Evolutionary conservation across 2,329 filamentous ascomycete genomes (phyloP).

Genomic region (Juglanconis oblonga): DNA sequence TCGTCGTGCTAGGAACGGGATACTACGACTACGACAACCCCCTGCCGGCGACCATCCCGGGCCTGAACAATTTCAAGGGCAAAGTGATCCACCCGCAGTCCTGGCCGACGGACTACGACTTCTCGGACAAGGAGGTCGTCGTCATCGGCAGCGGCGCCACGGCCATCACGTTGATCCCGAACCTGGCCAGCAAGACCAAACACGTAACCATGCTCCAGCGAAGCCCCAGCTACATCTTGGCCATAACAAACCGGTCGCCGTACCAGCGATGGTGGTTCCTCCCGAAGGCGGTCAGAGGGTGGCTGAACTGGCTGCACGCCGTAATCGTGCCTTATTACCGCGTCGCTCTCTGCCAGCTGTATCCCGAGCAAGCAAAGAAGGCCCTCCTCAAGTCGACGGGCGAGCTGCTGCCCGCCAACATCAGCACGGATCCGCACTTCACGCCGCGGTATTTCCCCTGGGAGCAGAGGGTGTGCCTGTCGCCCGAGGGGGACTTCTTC

Average conservation of each 20-base stretch:
- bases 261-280: slow-evolving; percentile 62
- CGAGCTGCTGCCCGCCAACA: slow-evolving; percentile 55
- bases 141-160: slow-evolving; percentile 70
- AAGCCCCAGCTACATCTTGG: slow-evolving; percentile 61
- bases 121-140: slow-evolving; percentile 61
- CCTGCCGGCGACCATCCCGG: slow-evolving; percentile 46
- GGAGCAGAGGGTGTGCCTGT: slow-evolving; percentile 68
- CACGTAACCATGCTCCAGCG: slow-evolving; percentile 69
- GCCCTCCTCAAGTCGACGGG: slow-evolving; percentile 53
- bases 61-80: slow-evolving; percentile 35
- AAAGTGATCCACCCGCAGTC: slow-evolving; percentile 64
- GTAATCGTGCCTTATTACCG: slow-evolving; percentile 8
- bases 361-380: slow-evolving; percentile 64
- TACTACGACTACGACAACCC: slow-evolving; percentile 69
- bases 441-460: slow-evolving; percentile 39
- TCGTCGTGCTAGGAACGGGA: slow-evolving; percentile 50
- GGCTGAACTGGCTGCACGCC: slow-evolving; percentile 33
- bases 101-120: slow-evolving; percentile 73
- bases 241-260: slow-evolving; percentile 58
- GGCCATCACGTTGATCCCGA: slow-evolving; percentile 64
- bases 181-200: slow-evolving; percentile 50
- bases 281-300: slow-evolving; percentile 30
- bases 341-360: slow-evolving; percentile 47
- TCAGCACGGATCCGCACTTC: slow-evolving; percentile 38
- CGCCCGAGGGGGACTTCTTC: slow-evolving; percentile 44